phyloP scores from a whole-genome alignment of 352 stramenopile genomes.

The Pythium coloratum region DNA sequence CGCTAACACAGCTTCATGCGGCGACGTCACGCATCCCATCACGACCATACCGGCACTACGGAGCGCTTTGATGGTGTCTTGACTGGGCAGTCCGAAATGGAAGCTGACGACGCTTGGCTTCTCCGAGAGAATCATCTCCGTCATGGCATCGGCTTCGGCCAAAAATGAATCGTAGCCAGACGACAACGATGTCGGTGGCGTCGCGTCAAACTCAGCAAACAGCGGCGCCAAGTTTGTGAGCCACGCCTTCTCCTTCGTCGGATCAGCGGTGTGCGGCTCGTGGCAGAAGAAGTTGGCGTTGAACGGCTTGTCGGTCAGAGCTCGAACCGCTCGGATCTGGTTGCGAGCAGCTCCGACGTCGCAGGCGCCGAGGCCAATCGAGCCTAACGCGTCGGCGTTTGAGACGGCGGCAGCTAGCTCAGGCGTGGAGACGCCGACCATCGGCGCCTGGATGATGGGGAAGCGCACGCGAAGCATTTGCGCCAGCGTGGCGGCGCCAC shows the following conservation, averaged over 20 bases:
- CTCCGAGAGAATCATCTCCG: conserved; percentile 46
- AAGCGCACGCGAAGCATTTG: conserved; percentile 24
- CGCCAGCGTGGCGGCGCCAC: conserved; percentile 13
- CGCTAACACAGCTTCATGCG: conserved; percentile 33
- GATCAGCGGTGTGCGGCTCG: conserved; percentile 13
- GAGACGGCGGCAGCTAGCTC: conserved; percentile 40
- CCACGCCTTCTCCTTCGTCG: conserved; percentile 32
- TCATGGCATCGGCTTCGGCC: conserved; percentile 35
- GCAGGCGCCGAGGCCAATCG: conserved; percentile 41
- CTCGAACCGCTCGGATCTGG: conserved; percentile 33
- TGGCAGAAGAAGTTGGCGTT: conserved; percentile 74
- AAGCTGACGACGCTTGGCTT: conserved; percentile 64
- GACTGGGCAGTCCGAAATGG: conserved; percentile 53
- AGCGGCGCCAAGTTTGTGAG: conserved; percentile 37
- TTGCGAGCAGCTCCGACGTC: conserved; percentile 29
- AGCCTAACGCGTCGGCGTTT: conserved; percentile 46
- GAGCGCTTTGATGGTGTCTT: conserved; percentile 31
- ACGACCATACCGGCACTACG: conserved; percentile 43
- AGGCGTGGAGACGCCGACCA: conserved; percentile 47
- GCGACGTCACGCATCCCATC: conserved; percentile 45
- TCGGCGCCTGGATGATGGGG: conserved; percentile 51
- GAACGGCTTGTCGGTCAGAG: conserved; percentile 36
- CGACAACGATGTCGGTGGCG: conserved; percentile 20
- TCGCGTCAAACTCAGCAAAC: conserved; percentile 35
- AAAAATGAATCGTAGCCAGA: conserved; percentile 31